phyloP scores from a whole-genome alignment of 768 basidiomycete species.

The Tulasnella sp. region DNA sequence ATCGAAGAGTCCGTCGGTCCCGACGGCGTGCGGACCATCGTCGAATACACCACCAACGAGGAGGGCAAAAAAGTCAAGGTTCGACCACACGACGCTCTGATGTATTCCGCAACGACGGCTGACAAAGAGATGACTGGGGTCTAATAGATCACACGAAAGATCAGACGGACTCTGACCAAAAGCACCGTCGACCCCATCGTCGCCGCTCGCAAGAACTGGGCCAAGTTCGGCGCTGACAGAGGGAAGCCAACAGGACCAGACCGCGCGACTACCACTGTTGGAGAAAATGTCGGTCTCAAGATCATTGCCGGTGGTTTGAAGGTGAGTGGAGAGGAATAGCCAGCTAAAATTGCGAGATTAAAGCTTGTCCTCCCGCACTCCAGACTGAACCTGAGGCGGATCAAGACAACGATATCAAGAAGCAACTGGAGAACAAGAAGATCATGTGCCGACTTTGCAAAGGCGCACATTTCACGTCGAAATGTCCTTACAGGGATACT shows the following conservation, averaged over 20 bases:
- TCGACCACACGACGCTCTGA: constrained; percentile 20
- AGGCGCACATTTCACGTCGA: constrained; percentile 94
- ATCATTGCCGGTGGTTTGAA: constrained; percentile 40
- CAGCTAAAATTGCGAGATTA: no score
- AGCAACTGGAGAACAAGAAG: constrained; percentile 52
- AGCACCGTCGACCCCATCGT: constrained; percentile 88
- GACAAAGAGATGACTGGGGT: neutral
- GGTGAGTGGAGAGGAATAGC: constrained; percentile 33
- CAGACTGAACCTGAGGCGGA: constrained; percentile 53
- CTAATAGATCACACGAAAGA: constrained; percentile 68
- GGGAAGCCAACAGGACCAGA: constrained; percentile 83
- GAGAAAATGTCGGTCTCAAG: constrained; percentile 55
- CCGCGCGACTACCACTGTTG: constrained; percentile 87
- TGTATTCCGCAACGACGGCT: neutral
- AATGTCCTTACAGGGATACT: constrained; percentile 96
- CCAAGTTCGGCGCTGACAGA: constrained; percentile 87
- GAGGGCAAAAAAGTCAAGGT: constrained; percentile 94
- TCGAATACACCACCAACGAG: constrained; percentile 77
- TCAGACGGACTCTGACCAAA: constrained; percentile 78
- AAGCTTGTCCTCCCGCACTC: constrained; percentile 20
- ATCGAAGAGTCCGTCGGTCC: constrained; percentile 69
- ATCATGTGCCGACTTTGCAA: constrained; percentile 90
- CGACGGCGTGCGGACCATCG: constrained; percentile 78
- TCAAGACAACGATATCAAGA: constrained; percentile 54
- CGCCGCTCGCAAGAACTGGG: constrained; percentile 87